A percentile compares a stretch with the other conserved stretches of the same genome.
Conservation (phyloP, 2,329 filamentous ascomycete genomes). For the Dothistroma septosporum region DNA sequence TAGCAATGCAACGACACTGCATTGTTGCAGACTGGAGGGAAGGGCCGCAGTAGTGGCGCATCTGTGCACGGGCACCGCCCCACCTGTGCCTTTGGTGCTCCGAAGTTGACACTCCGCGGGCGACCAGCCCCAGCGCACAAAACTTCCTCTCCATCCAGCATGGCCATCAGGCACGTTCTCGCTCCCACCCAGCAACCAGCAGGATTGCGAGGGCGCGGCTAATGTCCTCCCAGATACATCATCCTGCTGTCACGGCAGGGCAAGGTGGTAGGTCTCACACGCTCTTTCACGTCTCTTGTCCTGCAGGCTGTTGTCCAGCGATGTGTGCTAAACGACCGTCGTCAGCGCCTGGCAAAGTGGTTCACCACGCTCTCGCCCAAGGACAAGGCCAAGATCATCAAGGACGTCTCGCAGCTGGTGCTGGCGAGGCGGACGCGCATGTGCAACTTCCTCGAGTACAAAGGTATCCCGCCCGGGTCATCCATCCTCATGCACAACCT, state of each 20-base stretch:
- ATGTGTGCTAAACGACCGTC: constrained; percentile 13
- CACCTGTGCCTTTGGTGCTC: neutral
- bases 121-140: constrained; percentile 1
- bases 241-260: constrained; percentile 97
- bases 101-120: neutral
- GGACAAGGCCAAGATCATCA: constrained; percentile 99
- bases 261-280: constrained; percentile 76
- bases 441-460: constrained; percentile 99
- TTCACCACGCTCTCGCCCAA: constrained; percentile 96
- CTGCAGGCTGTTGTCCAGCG: constrained; percentile 3
- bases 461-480: constrained; percentile 57
- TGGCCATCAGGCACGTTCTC: constrained; percentile 53
- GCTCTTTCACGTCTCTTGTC: constrained; percentile 15
- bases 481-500: constrained; percentile 17
- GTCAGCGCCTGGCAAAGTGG: constrained; percentile 95
- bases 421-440: constrained; percentile 93
- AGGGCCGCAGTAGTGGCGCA: neutral
- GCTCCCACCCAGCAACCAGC: neutral
- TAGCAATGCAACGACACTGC: neutral
- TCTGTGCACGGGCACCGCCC: no score
- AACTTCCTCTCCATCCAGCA: constrained; percentile 26
- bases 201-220: constrained; percentile 7
- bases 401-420: constrained; percentile 97
- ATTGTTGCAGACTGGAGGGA: no score
- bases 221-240: constrained; percentile 65